phyloP scores from a whole-genome alignment of 2,329 filamentous ascomycete species.

The Talaromyces marneffei region DNA sequence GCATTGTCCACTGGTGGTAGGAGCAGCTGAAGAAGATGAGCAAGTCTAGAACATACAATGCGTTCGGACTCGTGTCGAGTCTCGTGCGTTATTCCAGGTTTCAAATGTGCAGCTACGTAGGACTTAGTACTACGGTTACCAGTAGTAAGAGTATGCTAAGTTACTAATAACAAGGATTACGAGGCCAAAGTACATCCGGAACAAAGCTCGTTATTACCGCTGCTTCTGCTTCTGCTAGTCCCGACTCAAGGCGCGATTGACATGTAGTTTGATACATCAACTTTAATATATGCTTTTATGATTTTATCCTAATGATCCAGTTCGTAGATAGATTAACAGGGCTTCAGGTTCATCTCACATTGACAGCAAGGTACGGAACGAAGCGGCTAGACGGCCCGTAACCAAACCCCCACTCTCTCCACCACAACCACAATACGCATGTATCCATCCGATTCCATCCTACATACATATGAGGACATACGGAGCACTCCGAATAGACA shows the following conservation, averaged over 20 bases:
- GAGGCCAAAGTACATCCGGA: neutral
- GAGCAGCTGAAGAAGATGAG: neutral
- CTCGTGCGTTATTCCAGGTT: neutral
- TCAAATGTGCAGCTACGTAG: neutral
- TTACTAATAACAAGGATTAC: neutral
- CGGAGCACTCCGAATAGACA: neutral
- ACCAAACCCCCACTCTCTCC: neutral
- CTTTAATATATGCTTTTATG: neutral
- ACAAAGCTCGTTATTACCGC: neutral
- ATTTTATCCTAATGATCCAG: neutral
- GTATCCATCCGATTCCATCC: neutral
- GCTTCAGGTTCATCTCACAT: neutral
- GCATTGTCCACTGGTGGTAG: neutral
- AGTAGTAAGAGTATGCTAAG: neutral
- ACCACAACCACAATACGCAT: neutral
- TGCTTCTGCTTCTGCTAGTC: neutral
- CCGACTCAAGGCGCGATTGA: neutral
- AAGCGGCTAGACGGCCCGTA: slow-evolving; percentile 2
- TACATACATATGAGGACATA: neutral
- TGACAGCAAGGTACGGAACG: neutral
- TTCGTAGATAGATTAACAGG: neutral
- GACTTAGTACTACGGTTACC: neutral
- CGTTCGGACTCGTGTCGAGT: neutral
- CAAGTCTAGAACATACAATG: neutral
- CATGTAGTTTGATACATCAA: neutral